Evolutionary conservation across 2,329 filamentous ascomycete species (phyloP).

Genomic region (Diaporthe aspalathi): DNA sequence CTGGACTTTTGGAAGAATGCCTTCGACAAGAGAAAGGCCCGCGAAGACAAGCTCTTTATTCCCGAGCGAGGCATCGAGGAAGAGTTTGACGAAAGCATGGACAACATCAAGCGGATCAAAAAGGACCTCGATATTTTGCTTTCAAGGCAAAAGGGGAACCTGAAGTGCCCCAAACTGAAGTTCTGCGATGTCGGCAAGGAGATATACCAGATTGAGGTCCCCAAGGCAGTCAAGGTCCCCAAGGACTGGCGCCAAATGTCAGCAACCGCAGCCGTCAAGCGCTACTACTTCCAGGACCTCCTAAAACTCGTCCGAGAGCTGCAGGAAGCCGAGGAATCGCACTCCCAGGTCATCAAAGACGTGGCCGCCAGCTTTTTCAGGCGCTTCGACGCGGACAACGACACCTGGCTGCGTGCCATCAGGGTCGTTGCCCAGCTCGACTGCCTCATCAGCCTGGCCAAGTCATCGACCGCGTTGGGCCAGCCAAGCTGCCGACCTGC

Average conservation of each 20-base stretch:
- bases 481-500: conserved; percentile 87
- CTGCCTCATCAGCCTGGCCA: conserved; percentile 92
- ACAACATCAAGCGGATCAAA: conserved; percentile 80
- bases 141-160: conserved; percentile 75
- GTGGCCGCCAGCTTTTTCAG: conserved; percentile 85
- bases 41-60: conserved; percentile 82
- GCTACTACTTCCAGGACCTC: conserved; percentile 91
- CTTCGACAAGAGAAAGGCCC: conserved; percentile 85
- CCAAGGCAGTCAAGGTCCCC: conserved; percentile 86
- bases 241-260: conserved; percentile 97
- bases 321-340: conserved; percentile 94
- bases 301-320: conserved; percentile 84
- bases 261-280: conserved; percentile 87
- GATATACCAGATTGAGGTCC: conserved; percentile 94
- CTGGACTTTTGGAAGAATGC: conserved; percentile 90
- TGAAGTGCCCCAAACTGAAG: conserved; percentile 79
- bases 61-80: conserved; percentile 89
- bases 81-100: conserved; percentile 88
- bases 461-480: conserved; percentile 85
- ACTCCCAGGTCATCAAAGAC: conserved; percentile 89
- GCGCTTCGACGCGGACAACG: conserved; percentile 89
- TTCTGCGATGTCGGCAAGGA: conserved; percentile 94
- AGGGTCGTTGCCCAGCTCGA: conserved; percentile 92
- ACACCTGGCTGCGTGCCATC: conserved; percentile 88
- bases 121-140: conserved; percentile 77